Evolutionary conservation across 2,329 filamentous ascomycete genomes (phyloP).

Genomic region (Coniochaeta sp.): DNA sequence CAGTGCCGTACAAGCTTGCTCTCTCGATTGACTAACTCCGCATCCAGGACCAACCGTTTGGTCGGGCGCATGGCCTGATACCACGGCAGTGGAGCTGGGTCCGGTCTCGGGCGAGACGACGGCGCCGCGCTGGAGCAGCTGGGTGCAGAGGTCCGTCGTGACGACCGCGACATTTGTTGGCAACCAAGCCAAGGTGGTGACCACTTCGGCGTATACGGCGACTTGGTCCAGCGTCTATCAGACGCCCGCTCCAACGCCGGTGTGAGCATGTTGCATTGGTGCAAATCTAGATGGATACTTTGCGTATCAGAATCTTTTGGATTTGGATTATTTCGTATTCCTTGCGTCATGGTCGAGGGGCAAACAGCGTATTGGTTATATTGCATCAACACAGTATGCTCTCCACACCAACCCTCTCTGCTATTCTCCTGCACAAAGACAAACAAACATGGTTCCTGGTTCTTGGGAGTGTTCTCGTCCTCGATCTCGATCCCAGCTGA

Average conservation of each 20-base stretch:
- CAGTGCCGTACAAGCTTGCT: background rate
- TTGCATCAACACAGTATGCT: no score
- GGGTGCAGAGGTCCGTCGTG: constrained; percentile 17
- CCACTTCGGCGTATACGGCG: constrained; percentile 13
- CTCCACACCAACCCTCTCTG: no score
- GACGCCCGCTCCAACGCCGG: background rate
- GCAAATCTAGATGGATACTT: no score
- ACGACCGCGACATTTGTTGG: constrained; percentile 13
- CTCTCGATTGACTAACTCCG: background rate
- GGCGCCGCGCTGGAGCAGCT: constrained; percentile 14
- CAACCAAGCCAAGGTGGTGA: constrained; percentile 7
- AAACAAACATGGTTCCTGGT: no score
- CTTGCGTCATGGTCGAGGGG: no score
- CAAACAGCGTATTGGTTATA: no score
- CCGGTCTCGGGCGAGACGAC: constrained; percentile 19
- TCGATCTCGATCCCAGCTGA: no score
- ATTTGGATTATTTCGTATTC: no score
- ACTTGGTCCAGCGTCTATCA: constrained; percentile 17
- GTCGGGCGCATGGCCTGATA: constrained; percentile 21
- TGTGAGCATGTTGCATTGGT: background rate
- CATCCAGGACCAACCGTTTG: constrained; percentile 20
- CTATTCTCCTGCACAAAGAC: no score
- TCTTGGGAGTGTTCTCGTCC: no score
- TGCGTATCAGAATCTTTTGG: no score
- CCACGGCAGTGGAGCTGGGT: constrained; percentile 21